A percentile compares a stretch with the other conserved stretches of the same genome.
phyloP scores from a whole-genome alignment of 768 basidiomycete genomes.

The Dacryopinax primogenitus region DNA sequence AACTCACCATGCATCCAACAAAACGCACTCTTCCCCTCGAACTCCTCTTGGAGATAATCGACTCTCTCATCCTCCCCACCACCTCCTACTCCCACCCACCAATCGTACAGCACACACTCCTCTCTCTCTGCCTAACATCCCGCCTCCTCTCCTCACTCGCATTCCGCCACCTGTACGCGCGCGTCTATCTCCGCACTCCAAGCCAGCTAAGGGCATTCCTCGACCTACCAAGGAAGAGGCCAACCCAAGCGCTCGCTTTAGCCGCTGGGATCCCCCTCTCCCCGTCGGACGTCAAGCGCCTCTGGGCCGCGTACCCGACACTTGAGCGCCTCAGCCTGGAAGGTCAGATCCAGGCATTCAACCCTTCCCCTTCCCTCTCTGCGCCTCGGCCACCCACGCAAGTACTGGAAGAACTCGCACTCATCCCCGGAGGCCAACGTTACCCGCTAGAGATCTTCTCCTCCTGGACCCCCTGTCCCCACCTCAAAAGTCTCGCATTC shows the following conservation, averaged over 20 bases:
- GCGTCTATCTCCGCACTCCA: background rate
- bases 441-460: background rate
- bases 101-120: background rate
- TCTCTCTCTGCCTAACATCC: slow-evolving; percentile 1
- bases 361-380: background rate
- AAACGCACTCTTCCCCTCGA: background rate
- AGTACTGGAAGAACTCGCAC: background rate
- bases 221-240: background rate
- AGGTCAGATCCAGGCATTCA: background rate
- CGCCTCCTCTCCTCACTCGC: background rate
- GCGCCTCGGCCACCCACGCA: background rate
- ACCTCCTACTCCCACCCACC: background rate
- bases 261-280: background rate
- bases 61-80: background rate
- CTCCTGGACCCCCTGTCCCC: background rate
- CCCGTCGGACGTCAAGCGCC: background rate
- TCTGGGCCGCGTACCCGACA: background rate
- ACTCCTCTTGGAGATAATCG: background rate
- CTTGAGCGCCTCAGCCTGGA: background rate
- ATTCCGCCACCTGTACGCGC: no score
- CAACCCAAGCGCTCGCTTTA: background rate
- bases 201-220: background rate
- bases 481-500: background rate
- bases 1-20: background rate
- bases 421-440: background rate